Base-by-base conservation (phyloP, 495 filamentous ascomycete genomes). In the Neurospora hispaniola region DNA sequence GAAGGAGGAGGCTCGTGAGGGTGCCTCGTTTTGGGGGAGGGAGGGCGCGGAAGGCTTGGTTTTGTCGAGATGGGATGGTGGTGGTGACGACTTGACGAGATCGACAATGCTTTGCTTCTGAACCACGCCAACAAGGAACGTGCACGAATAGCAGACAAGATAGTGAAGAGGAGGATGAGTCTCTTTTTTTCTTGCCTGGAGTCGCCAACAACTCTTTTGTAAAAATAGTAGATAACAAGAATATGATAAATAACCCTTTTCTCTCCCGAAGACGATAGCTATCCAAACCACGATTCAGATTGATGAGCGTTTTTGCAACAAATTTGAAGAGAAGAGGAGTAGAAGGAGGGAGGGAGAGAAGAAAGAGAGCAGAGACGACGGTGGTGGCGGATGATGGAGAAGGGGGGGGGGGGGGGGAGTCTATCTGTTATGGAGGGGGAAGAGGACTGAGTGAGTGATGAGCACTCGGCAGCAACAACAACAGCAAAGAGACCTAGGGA, bases 301-400 rank as follows among this genome's bases (percentile, higher is more conserved):
- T 38, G 38, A 71, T 71, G 62, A 59, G 42, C 43, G 42, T 59
- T 31, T 46, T 71, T 48, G 43, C 11, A 39, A 71, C 27, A 48
- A 48, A 20, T 71, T 31, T 4, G 41, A 18, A 43, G 10, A 44
- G 16, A 41, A 35, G 18, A 62, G 14, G 20, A 42, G 70, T 48
- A 42, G 71, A 42, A 66, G 68, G 46, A 42, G 71, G 68, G 46
- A 59, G 42, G 31, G 16, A 35, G 66, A 71, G 27, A 31, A 31
- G 54, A 44, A 20, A 54, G 48, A 71, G 18, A 66, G 38, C 73
- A 71, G 59, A 71, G 42, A 78, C 75, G 71, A 72, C 27, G 27
- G 27, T 73, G 54, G 39, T 44, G 54, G 70, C 54, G n/a, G 70
- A 43, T 62, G 54, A 62, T 31, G 54, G n/a, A n/a, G n/a, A n/a